Evolutionary conservation across 202 grass and related monocot species (phyloP).

Genomic region (Schoenoplectus triqueter): DNA sequence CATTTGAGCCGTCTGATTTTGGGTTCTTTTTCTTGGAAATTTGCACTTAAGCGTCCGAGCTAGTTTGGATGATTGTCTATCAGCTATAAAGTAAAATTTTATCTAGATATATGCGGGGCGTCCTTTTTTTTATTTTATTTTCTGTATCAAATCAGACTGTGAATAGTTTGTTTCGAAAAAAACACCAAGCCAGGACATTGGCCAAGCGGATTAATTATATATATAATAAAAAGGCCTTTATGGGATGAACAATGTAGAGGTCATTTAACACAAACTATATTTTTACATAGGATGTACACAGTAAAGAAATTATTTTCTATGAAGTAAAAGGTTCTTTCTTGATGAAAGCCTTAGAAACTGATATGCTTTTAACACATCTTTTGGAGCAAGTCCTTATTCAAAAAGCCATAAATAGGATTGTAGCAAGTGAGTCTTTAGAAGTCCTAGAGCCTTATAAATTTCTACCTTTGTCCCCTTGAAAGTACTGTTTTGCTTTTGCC

Average conservation of each 20-base stretch:
- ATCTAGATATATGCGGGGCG: too few relatives aligned
- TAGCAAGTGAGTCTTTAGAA: slow-evolving; percentile 40
- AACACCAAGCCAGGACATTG: neutral
- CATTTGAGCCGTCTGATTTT: too few relatives aligned
- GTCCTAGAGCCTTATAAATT: slow-evolving; percentile 34
- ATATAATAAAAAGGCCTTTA: neutral
- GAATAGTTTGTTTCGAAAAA: neutral
- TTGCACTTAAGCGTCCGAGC: too few relatives aligned
- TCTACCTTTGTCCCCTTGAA: slow-evolving; percentile 42
- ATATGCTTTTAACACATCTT: slow-evolving; percentile 43
- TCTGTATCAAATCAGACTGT: neutral
- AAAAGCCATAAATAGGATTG: slow-evolving; percentile 44
- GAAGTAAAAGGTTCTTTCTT: slow-evolving; percentile 26
- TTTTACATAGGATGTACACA: neutral
- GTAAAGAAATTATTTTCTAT: neutral
- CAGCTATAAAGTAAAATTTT: too few relatives aligned
- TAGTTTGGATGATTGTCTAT: too few relatives aligned
- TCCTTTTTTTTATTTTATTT: neutral
- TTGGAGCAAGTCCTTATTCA: slow-evolving; percentile 14
- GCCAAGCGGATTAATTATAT: neutral
- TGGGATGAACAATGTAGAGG: neutral
- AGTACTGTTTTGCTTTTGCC: slow-evolving; percentile 40
- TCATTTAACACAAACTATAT: too few relatives aligned
- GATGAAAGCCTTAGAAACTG: slow-evolving; percentile 29
- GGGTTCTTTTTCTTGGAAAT: too few relatives aligned